A percentile compares a stretch with the other conserved stretches of the same genome.
Conservation (phyloP, 2,329 filamentous ascomycete genomes). For the Pseudogymnoascus sp. region DNA sequence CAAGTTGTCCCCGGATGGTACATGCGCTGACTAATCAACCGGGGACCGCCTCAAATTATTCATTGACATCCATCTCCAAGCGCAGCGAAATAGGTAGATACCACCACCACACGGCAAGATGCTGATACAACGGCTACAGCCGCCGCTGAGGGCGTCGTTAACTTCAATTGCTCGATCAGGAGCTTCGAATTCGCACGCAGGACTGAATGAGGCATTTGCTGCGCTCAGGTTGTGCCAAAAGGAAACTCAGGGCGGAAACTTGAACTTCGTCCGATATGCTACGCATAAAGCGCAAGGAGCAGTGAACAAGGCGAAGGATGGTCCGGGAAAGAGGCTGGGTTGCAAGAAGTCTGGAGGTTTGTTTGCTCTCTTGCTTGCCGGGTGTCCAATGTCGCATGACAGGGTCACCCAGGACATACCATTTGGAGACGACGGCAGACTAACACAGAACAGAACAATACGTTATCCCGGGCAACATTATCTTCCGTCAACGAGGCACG, state of each 20-base stretch:
- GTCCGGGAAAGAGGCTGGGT: constrained; percentile 78
- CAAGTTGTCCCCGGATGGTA: not conserved
- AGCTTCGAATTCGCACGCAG: constrained; percentile 14
- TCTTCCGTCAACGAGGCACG: constrained; percentile 94
- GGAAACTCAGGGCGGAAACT: constrained; percentile 12
- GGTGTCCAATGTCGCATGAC: not conserved
- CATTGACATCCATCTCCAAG: constrained; percentile 5
- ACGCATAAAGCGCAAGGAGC: constrained; percentile 54
- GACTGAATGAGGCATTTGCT: constrained; percentile 26
- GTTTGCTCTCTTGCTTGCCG: constrained; percentile 22
- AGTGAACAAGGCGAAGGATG: constrained; percentile 64
- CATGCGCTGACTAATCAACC: not conserved
- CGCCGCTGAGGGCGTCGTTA: constrained; percentile 35
- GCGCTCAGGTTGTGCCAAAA: constrained; percentile 18
- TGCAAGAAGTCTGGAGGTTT: constrained; percentile 86
- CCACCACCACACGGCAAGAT: constrained; percentile 27
- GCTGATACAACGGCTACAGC: constrained; percentile 39
- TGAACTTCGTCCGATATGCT: constrained; percentile 26
- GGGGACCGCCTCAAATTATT: constrained; percentile 11
- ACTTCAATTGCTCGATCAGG: constrained; percentile 23
- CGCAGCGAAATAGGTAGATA: constrained; percentile 13
- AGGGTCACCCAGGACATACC: not conserved
- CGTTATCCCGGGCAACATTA: constrained; percentile 92
- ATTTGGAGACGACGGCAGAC: not conserved
- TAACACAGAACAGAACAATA: constrained; percentile 60